Conservation (phyloP, 345 rosid genomes). For the Rhodomyrtus tomentosa region DNA sequence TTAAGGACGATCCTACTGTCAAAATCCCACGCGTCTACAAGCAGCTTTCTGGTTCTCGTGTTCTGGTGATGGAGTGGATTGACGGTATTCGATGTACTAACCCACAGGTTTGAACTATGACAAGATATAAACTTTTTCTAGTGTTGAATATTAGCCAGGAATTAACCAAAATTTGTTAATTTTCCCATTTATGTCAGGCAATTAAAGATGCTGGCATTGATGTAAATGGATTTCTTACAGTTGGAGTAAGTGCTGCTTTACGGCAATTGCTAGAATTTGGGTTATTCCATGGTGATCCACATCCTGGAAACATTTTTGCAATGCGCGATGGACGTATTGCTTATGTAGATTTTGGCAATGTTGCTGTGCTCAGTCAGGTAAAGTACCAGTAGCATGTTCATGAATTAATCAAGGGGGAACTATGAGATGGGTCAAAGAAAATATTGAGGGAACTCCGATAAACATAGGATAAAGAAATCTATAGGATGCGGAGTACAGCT, state of each 20-base stretch:
- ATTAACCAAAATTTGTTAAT: background rate
- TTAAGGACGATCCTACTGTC: constrained; percentile 87
- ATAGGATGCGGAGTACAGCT: background rate
- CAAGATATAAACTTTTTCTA: background rate
- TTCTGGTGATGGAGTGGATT: constrained; percentile 98
- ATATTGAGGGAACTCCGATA: background rate
- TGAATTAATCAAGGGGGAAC: background rate
- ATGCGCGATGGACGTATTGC: constrained; percentile 98
- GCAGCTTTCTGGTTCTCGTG: constrained; percentile 80
- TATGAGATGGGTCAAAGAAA: background rate
- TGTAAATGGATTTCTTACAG: constrained; percentile 76
- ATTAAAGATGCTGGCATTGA: constrained; percentile 85
- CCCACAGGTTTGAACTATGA: constrained; percentile 56
- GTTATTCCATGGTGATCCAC: constrained; percentile 96
- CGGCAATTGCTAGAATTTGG: constrained; percentile 92
- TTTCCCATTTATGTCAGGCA: constrained; percentile 42
- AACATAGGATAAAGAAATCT: background rate
- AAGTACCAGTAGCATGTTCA: background rate
- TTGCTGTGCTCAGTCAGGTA: constrained; percentile 98
- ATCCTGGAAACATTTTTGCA: constrained; percentile 98
- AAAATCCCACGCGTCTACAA: constrained; percentile 88
- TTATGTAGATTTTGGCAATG: constrained; percentile 97
- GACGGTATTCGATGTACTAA: constrained; percentile 97
- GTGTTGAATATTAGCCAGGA: background rate
- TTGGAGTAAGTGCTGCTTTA: constrained; percentile 97